Evolutionary conservation across 352 stramenopile genomes (phyloP).

Genomic region (Globisporangium nodosum): DNA sequence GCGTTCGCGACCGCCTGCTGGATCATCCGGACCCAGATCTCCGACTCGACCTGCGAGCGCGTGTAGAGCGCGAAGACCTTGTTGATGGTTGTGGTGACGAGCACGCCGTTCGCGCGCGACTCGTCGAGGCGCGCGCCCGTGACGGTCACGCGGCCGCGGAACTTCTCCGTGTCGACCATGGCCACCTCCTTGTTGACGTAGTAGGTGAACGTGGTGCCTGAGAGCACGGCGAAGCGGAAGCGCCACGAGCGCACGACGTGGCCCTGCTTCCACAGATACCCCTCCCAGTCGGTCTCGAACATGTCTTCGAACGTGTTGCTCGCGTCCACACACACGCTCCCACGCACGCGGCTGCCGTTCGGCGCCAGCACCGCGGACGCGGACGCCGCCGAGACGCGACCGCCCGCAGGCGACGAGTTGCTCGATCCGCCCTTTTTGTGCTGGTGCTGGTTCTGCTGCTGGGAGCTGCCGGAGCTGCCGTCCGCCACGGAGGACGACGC

Average conservation of each 20-base stretch:
- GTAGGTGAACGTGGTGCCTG: constrained; percentile 75
- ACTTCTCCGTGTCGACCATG: constrained; percentile 79
- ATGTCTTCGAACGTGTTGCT: constrained; percentile 72
- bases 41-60: constrained; percentile 69
- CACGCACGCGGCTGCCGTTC: constrained; percentile 21
- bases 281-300: constrained; percentile 86
- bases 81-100: constrained; percentile 85
- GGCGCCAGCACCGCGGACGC: constrained; percentile 6
- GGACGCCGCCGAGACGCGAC: constrained; percentile 1
- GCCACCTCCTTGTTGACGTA: constrained; percentile 80
- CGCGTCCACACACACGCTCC: constrained; percentile 70
- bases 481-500: constrained; percentile 56
- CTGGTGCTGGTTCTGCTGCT: constrained; percentile 3
- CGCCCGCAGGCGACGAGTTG: neutral
- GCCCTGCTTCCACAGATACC: constrained; percentile 85
- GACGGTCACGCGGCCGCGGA: constrained; percentile 71
- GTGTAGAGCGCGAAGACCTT: constrained; percentile 85
- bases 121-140: constrained; percentile 65
- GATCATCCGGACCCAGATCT: constrained; percentile 85
- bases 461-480: constrained; percentile 29
- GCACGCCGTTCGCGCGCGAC: constrained; percentile 59
- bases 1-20: constrained; percentile 64
- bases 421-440: neutral
- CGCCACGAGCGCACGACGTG: constrained; percentile 84
- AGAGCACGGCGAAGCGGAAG: constrained; percentile 79